These are phyloP conservation scores for Nannizzia gypsea DNA, from an alignment of 2,329 filamentous ascomycete genomes.

Conservation along the genomic window DNA sequence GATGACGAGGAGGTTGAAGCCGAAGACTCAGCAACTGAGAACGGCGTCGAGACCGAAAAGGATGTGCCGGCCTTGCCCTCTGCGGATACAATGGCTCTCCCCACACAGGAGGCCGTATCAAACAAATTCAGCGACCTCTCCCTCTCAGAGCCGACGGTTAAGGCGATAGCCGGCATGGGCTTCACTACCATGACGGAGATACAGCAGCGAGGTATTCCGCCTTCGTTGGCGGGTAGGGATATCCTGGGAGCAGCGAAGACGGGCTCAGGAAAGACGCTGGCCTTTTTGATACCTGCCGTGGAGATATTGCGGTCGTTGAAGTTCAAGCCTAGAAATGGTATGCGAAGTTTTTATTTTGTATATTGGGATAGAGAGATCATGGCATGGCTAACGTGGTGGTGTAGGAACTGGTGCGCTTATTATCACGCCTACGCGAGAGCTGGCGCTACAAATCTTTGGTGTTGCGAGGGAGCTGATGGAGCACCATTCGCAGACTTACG, in stretches of 20 bases:
- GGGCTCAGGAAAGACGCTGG: slow-evolving; percentile 86
- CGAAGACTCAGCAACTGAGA: background rate
- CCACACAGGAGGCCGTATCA: slow-evolving; percentile 49
- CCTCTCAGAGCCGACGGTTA: slow-evolving; percentile 3
- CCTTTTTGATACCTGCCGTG: slow-evolving; percentile 86
- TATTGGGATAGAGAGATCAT: background rate
- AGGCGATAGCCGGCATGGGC: slow-evolving; percentile 80
- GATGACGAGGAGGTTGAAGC: slow-evolving; percentile 15
- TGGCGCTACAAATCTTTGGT: slow-evolving; percentile 91
- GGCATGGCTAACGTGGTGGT: background rate
- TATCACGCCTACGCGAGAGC: slow-evolving; percentile 82
- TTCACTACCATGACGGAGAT: slow-evolving; percentile 96
- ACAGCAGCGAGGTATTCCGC: slow-evolving; percentile 75
- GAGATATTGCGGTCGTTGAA: slow-evolving; percentile 83
- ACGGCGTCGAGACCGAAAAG: slow-evolving; percentile 26
- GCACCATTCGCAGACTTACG: slow-evolving; percentile 87
- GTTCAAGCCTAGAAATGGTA: slow-evolving; percentile 88
- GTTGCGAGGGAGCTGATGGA: slow-evolving; percentile 88
- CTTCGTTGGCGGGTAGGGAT: slow-evolving; percentile 77
- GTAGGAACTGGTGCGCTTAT: slow-evolving; percentile 72
- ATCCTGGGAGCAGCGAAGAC: slow-evolving; percentile 94
- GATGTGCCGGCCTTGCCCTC: slow-evolving; percentile 41
- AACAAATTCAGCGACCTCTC: slow-evolving; percentile 25
- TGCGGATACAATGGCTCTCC: slow-evolving; percentile 41
- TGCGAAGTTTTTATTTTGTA: slow-evolving; percentile 13